Evolutionary conservation across 1,284 basidiomycete species (phyloP).

Genomic region (Omphalotus olearius): DNA sequence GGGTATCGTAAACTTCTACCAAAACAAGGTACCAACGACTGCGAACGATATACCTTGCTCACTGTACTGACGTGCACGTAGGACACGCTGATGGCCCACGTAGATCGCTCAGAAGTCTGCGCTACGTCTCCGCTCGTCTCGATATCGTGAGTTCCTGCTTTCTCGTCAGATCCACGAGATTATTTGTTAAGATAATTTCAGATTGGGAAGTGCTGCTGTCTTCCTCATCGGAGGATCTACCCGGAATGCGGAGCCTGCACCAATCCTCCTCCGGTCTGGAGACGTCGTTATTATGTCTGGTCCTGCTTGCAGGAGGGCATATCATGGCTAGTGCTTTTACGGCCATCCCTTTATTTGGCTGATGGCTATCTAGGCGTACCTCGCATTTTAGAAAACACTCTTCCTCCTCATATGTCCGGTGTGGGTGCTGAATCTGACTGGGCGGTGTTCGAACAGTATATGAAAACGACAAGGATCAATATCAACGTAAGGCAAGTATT

Average conservation of each 20-base stretch:
- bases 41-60: background rate
- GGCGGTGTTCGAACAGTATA: constrained; percentile 59
- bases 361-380: constrained; percentile 63
- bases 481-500: constrained; percentile 89
- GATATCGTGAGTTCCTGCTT: constrained; percentile 63
- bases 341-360: background rate
- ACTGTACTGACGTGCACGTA: constrained; percentile 22
- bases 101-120: constrained; percentile 87
- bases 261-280: constrained; percentile 82
- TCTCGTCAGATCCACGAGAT: background rate
- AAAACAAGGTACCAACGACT: constrained; percentile 46
- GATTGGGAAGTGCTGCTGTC: constrained; percentile 80
- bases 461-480: constrained; percentile 73
- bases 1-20: constrained; percentile 92
- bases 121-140: constrained; percentile 87
- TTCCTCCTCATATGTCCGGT: constrained; percentile 57
- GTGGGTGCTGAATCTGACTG: constrained; percentile 37
- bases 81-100: constrained; percentile 91
- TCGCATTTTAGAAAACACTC: constrained; percentile 74
- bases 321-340: constrained; percentile 59
- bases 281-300: constrained; percentile 93
- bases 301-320: constrained; percentile 74
- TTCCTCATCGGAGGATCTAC: constrained; percentile 86
- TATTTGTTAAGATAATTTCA: constrained; percentile 24
- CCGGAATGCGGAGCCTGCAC: constrained; percentile 69